These are phyloP conservation scores for Xylaria nigripes DNA, from an alignment of 495 filamentous ascomycete genomes.

Conservation along the genomic window DNA sequence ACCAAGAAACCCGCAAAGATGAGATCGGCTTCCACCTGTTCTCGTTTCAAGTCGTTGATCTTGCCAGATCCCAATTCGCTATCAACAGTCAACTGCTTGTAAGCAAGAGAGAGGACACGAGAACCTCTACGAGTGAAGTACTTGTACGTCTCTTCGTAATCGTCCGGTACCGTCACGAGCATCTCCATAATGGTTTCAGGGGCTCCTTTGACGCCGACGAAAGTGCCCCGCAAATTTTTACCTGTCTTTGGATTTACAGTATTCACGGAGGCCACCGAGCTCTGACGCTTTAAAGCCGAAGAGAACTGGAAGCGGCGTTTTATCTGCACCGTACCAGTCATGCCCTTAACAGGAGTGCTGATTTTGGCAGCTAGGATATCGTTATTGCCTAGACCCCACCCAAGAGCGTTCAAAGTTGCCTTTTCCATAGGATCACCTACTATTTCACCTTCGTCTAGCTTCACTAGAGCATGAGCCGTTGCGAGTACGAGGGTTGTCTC, in stretches of 20 bases:
- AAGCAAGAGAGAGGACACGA: conserved; percentile 86
- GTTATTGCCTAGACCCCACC: conserved; percentile 83
- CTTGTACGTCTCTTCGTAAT: conserved; percentile 98
- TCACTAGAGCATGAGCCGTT: conserved; percentile 91
- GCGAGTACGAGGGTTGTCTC: conserved; percentile 91
- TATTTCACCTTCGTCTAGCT: conserved; percentile 91
- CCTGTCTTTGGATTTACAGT: conserved; percentile 57
- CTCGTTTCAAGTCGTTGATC: conserved; percentile 87
- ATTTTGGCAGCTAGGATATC: conserved; percentile 63
- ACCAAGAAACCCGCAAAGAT: conserved; percentile 93
- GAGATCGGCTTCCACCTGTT: conserved; percentile 79
- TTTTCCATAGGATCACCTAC: conserved; percentile 99
- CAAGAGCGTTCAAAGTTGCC: conserved; percentile 78
- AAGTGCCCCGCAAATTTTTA: conserved; percentile 69
- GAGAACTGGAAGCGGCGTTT: conserved; percentile 98
- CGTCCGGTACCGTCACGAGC: conserved; percentile 69
- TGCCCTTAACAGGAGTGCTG: conserved; percentile 34
- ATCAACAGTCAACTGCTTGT: conserved; percentile 78
- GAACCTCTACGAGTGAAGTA: conserved; percentile 93
- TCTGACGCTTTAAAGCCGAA: conserved; percentile 90
- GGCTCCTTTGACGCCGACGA: conserved; percentile 92
- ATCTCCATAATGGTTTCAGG: conserved; percentile 93
- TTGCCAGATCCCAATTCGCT: conserved; percentile 69
- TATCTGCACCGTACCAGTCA: conserved; percentile 65
- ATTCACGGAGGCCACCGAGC: conserved; percentile 77